Evolutionary conservation across 75 land plant species (phyloP).

Genomic region (Adiantum capillusveneris): DNA sequence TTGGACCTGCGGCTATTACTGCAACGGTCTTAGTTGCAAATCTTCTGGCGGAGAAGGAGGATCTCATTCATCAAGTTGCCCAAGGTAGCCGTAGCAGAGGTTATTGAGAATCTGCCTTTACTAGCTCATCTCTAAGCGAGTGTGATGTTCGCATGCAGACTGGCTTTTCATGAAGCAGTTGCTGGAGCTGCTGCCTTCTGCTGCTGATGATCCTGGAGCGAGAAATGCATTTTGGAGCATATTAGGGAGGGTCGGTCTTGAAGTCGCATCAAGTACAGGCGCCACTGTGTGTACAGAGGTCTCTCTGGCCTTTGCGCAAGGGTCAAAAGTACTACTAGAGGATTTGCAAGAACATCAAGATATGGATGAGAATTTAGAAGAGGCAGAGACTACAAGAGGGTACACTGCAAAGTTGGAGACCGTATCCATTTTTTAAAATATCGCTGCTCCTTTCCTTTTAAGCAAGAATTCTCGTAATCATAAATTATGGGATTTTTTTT

Average conservation of each 20-base stretch:
- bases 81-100: slow-evolving; percentile 31
- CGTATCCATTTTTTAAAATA: slow-evolving; percentile 9
- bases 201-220: slow-evolving; percentile 34
- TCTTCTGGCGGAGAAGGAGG: slow-evolving; percentile 27
- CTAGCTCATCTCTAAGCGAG: no score
- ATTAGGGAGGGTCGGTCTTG: slow-evolving; percentile 16
- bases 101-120: no score
- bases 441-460: background rate
- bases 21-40: slow-evolving; percentile 41
- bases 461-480: background rate
- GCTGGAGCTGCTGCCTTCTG: slow-evolving; percentile 26
- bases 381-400: slow-evolving; percentile 4
- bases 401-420: slow-evolving; percentile 20
- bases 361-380: slow-evolving; percentile 21
- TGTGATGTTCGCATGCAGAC: no score
- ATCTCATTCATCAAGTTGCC: slow-evolving; percentile 19
- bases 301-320: slow-evolving; percentile 15
- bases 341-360: slow-evolving; percentile 34
- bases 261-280: slow-evolving; percentile 1
- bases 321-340: slow-evolving; percentile 20
- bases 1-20: slow-evolving; percentile 36
- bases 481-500: no score
- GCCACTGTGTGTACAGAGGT: slow-evolving; percentile 5
- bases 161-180: slow-evolving; percentile 14
- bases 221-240: slow-evolving; percentile 44